These are phyloP conservation scores for Sambucus nigra DNA, from an alignment of 129 eudicot species.

Conservation along the genomic window DNA sequence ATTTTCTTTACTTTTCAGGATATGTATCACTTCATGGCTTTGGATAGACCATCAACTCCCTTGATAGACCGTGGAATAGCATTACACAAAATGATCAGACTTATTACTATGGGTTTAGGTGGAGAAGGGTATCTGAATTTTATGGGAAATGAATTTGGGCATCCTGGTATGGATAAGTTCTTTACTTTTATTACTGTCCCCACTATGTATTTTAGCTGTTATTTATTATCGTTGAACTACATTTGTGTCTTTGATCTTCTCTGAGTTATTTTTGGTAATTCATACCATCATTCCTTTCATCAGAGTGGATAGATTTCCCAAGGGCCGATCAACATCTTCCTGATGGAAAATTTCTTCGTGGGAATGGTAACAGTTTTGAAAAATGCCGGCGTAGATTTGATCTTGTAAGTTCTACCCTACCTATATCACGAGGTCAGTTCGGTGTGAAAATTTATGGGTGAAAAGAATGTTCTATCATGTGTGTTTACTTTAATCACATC, in stretches of 20 bases:
- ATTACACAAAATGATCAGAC: constrained; percentile 95
- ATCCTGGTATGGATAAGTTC: constrained; percentile 60
- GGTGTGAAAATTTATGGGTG: neutral
- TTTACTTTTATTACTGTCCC: neutral
- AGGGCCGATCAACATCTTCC: constrained; percentile 83
- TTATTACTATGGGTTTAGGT: constrained; percentile 91
- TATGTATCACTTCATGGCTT: constrained; percentile 98
- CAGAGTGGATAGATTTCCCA: constrained; percentile 99
- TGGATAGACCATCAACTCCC: constrained; percentile 93
- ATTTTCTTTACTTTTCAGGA: constrained; percentile 50
- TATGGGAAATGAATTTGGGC: constrained; percentile 99
- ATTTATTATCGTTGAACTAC: neutral
- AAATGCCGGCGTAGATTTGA: constrained; percentile 96
- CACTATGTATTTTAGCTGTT: neutral
- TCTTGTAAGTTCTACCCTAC: constrained; percentile 38
- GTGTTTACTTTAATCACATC: neutral
- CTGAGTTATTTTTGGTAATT: constrained; percentile 1
- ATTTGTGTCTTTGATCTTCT: neutral
- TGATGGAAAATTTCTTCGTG: constrained; percentile 62
- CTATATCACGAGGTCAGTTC: neutral
- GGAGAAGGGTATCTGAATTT: constrained; percentile 98
- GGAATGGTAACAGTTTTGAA: constrained; percentile 78
- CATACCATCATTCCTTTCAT: constrained; percentile 7
- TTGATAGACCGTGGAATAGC: constrained; percentile 94
- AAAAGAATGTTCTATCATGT: neutral